phyloP scores from a whole-genome alignment of 176 grass and related monocot species.

The Oryza coarctata region DNA sequence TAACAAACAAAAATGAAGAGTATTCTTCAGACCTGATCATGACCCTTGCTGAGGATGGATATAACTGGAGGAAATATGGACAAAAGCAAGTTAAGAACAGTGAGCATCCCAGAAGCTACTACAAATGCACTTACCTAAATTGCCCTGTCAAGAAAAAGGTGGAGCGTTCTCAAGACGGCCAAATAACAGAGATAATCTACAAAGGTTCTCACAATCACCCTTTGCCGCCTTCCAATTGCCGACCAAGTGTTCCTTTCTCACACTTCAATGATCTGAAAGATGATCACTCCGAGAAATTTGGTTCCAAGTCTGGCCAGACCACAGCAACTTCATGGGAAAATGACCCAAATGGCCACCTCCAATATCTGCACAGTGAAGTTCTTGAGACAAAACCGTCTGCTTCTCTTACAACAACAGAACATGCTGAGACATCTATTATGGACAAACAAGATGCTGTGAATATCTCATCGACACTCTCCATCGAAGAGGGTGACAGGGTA shows the following conservation, averaged over 20 bases:
- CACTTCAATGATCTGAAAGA: conserved; percentile 20
- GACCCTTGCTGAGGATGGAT: conserved; percentile 56
- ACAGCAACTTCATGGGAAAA: conserved; percentile 22
- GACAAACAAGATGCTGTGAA: conserved; percentile 47
- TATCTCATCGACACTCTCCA: conserved; percentile 54
- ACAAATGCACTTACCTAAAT: conserved; percentile 68
- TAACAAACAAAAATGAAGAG: conserved; percentile 40
- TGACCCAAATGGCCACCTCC: conserved; percentile 28
- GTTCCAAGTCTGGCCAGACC: conserved; percentile 22
- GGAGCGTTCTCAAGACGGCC: conserved; percentile 62
- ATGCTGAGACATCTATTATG: conserved; percentile 16
- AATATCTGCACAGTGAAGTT: conserved; percentile 44
- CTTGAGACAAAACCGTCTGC: conserved; percentile 38
- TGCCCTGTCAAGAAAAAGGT: conserved; percentile 85
- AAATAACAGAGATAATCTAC: conserved; percentile 85
- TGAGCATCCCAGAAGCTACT: conserved; percentile 72
- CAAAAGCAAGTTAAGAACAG: conserved; percentile 76
- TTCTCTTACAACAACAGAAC: conserved; percentile 32
- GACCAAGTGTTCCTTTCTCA: conserved; percentile 11
- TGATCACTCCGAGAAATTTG: conserved; percentile 31
- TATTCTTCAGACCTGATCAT: conserved; percentile 33
- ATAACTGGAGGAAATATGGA: conserved; percentile 96
- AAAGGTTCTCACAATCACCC: conserved; percentile 75
- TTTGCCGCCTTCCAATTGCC: conserved; percentile 39
- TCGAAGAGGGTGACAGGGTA: conserved; percentile 46